Evolutionary conservation across 306 rosid species (phyloP), one percentile per base, ranked within the genome.

Genomic region (Dryas drummondii): DNA sequence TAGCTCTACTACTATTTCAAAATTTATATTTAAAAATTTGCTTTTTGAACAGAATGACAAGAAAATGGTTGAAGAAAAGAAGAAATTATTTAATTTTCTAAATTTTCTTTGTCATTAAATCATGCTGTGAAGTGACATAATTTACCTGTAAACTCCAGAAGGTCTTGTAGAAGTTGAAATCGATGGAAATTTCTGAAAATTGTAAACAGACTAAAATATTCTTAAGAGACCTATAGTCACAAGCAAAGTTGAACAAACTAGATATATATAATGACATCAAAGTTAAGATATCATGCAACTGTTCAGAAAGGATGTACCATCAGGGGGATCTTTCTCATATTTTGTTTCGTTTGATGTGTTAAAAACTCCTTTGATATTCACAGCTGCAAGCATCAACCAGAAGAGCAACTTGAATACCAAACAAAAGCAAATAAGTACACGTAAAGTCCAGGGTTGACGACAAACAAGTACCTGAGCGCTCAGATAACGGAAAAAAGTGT

Each of bases 101-200:
- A 32, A 32, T 2, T 32, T 32, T n/a, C 2, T 26, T 46, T 42
- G 41, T 42, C 54, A 3, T 14, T 14, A 80, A 57, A 26, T 54
- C 32, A 76, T 57, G 77, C 67, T 82, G 72, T 69, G 17, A 71
- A 56, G 42, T 52, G 73, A 59, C 26, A 70, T 16, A 55, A 74
- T 78, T 80, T 76, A 90, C 97, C 94, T 94, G 98, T 80, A 94
- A 89, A 57, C 98, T 93, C 98, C 97, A 94, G 81, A 94, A 91
- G 44, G 98, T 94, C 90, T 90, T 89, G 76, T 94, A 94, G 76
- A 94, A 94, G 84, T 94, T 94, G 93, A 91, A 94, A 90, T 94
- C 98, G 48, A 94, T 90, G 75, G 97, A 90, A 83, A 94, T 82
- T 60, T 97, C 98, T 94, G 96, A 57, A 81, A 85, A 83, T 42